Evolutionary conservation across 2,329 filamentous ascomycete genomes (phyloP).

Genomic region (Leptographium flavum): DNA sequence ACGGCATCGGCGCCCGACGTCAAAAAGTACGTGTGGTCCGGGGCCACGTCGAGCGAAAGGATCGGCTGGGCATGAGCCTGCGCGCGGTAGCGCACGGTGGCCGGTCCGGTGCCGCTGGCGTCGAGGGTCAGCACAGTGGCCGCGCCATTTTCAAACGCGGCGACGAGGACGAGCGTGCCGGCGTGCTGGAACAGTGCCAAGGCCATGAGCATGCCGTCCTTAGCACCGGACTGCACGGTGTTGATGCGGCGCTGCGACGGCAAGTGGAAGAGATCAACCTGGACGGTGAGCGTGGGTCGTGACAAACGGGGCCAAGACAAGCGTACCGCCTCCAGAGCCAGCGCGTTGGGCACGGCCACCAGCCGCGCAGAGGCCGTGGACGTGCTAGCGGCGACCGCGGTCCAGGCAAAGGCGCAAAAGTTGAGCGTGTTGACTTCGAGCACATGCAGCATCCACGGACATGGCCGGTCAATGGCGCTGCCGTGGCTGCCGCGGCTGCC

Average conservation of each 20-base stretch:
- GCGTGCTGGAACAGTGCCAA: slow-evolving; percentile 43
- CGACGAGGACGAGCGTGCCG: slow-evolving; percentile 39
- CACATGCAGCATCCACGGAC: slow-evolving; percentile 76
- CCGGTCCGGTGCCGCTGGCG: slow-evolving; percentile 19
- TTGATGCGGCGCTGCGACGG: slow-evolving; percentile 60
- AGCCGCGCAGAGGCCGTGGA: slow-evolving; percentile 20
- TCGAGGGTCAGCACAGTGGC: slow-evolving; percentile 48
- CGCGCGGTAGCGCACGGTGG: slow-evolving; percentile 44
- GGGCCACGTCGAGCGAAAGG: slow-evolving; percentile 52
- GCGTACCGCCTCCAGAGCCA: slow-evolving; percentile 54
- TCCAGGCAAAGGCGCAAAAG: slow-evolving; percentile 69
- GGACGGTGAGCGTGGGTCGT: not conserved
- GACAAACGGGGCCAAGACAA: not conserved
- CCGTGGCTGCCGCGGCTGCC: slow-evolving; percentile 7
- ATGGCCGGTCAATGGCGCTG: slow-evolving; percentile 28
- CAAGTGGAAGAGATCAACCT: slow-evolving; percentile 73
- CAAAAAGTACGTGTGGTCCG: slow-evolving; percentile 44
- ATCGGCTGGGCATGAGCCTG: slow-evolving; percentile 68
- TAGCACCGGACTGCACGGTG: slow-evolving; percentile 32
- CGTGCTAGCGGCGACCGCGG: slow-evolving; percentile 21
- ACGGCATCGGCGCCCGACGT: slow-evolving; percentile 73
- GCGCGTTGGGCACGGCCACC: slow-evolving; percentile 67
- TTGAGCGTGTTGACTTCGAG: slow-evolving; percentile 87
- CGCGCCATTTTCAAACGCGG: slow-evolving; percentile 77
- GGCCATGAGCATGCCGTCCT: slow-evolving; percentile 80